A percentile compares a stretch with the other conserved stretches of the same genome.
phyloP scores from a whole-genome alignment of 495 filamentous ascomycete genomes.

The Achaetomiella virescens region DNA sequence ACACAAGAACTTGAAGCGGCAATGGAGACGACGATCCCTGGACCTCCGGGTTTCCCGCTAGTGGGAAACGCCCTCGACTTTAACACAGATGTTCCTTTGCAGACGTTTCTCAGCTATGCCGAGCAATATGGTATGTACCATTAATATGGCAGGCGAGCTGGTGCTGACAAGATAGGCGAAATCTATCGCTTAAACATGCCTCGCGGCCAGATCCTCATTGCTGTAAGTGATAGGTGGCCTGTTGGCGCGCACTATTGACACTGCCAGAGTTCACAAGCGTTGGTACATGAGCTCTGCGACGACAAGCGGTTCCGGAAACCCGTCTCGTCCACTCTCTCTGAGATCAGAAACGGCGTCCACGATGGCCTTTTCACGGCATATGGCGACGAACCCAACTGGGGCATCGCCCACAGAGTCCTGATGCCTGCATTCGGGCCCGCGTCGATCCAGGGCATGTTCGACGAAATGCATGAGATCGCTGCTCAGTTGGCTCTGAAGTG shows the following conservation, averaged over 20 bases:
- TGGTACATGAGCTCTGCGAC: constrained; percentile 62
- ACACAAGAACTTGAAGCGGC: no score
- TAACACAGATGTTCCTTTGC: constrained; percentile 46
- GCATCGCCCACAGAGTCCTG: constrained; percentile 59
- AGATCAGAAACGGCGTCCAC: constrained; percentile 53
- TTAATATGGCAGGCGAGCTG: background rate
- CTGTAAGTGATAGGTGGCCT: constrained; percentile 2
- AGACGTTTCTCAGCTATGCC: constrained; percentile 48
- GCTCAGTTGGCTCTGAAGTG: constrained; percentile 68
- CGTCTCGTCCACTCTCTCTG: constrained; percentile 30
- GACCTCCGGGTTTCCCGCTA: constrained; percentile 51
- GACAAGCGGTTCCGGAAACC: constrained; percentile 60
- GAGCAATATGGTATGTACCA: constrained; percentile 47
- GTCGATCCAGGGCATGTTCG: constrained; percentile 63
- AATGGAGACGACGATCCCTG: constrained; percentile 38
- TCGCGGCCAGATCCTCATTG: constrained; percentile 8
- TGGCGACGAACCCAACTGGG: constrained; percentile 60
- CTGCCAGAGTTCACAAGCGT: constrained; percentile 32
- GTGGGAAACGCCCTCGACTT: constrained; percentile 55
- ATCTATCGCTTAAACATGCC: constrained; percentile 19
- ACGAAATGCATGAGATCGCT: constrained; percentile 70
- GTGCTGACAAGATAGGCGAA: constrained; percentile 5
- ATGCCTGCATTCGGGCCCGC: constrained; percentile 69
- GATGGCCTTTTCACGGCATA: constrained; percentile 68
- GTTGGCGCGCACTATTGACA: background rate